Conservation (phyloP, 2,329 filamentous ascomycete species). For the Lachnellula occidentalis region DNA sequence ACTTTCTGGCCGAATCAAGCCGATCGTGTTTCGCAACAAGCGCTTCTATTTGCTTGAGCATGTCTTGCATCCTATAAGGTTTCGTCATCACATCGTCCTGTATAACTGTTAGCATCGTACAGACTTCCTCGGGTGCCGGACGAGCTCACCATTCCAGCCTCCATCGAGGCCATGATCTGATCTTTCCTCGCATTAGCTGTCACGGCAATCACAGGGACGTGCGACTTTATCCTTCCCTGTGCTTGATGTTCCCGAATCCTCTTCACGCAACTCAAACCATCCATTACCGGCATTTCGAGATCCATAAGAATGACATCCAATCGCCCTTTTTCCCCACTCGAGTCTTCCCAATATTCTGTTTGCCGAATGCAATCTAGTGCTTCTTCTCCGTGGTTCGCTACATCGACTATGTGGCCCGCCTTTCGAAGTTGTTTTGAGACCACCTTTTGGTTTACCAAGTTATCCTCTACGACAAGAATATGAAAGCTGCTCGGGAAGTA, state of each 20-base stretch:
- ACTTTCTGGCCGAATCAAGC: no score
- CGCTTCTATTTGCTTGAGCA: constrained; percentile 20
- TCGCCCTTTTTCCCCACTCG: not conserved
- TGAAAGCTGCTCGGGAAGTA: constrained; percentile 5
- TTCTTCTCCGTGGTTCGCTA: constrained; percentile 60
- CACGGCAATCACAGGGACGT: constrained; percentile 68
- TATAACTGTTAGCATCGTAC: constrained; percentile 4
- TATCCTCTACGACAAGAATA: constrained; percentile 54
- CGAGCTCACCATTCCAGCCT: constrained; percentile 60
- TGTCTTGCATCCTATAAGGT: constrained; percentile 22
- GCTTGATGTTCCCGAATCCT: constrained; percentile 62
- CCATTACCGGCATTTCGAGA: constrained; percentile 78
- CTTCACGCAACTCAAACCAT: constrained; percentile 66
- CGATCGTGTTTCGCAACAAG: constrained; percentile 10
- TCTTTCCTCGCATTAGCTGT: constrained; percentile 72
- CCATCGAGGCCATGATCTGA: constrained; percentile 63
- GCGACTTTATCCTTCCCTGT: constrained; percentile 50
- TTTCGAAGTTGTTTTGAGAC: constrained; percentile 47
- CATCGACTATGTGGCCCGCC: constrained; percentile 52
- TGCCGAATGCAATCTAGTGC: constrained; percentile 50
- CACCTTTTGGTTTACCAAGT: constrained; percentile 54
- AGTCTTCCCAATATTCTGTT: constrained; percentile 49
- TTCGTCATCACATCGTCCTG: constrained; percentile 25
- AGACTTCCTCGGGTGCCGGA: not conserved
- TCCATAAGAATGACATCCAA: constrained; percentile 54